Base-by-base conservation (phyloP, 768 basidiomycete genomes). In the Boletus reticuloceps region DNA sequence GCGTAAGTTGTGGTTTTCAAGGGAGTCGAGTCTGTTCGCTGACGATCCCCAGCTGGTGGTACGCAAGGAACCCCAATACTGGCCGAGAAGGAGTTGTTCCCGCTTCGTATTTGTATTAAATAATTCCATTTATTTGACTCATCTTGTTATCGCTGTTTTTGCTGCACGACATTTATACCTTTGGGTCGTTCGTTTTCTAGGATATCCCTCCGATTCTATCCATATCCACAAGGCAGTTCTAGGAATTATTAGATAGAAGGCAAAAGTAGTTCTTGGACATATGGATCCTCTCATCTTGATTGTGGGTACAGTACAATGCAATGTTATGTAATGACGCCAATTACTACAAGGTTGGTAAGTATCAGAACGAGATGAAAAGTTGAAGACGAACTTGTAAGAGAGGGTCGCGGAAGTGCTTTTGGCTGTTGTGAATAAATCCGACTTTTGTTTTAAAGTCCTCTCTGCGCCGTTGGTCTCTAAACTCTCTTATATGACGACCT, bases 21-120 rank as follows among this genome's bases (percentile, higher is more conserved):
- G 20, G 4, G 6, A 9, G 8, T 29, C 8, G 25, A 7, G 7
- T 6, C 27, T 11, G 42, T 9, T 17, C 51, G 29, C 25, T 71
- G 36, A 72, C 29, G 37, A 41, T 20, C 55, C 52, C 47, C 56
- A 94, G 94, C 44, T 98, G 94, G 94, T 97, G 94, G 94, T 95
- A 90, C 65, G 91, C 88, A 49, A 82, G 92, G 32, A 91, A 95
- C 69, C 75, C 82, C 20, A 81, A 82, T 49, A 86, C 87, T 45
- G 90, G 93, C 10, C 81, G 78, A 47, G 91, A 95, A 73, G 94
- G 94, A 13, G 89, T 95, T 32, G 90, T 97, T 47, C 94, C 94
- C 10, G 89, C 92, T 40, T 85, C 91, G 54, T 98, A 95, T 79
- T 78, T 92, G 74, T 92, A 91, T 75, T 93, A 79, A 82, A 64